Conservation (phyloP, 306 rosid species). For the Fragaria ananassa region DNA sequence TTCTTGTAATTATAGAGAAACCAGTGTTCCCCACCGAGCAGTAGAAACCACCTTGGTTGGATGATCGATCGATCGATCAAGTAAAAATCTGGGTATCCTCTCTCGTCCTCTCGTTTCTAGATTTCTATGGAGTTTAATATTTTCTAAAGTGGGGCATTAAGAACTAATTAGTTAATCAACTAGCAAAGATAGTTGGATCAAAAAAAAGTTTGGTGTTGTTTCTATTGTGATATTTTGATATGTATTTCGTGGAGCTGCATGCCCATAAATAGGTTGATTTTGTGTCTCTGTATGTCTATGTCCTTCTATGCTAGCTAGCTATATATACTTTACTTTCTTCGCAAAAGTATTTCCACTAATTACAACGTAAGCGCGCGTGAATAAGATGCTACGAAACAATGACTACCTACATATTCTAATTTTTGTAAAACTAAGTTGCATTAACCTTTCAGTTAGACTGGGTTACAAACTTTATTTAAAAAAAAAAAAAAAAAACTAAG, state of each 20-base stretch:
- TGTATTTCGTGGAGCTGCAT: neutral
- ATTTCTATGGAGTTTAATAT: slow-evolving; percentile 17
- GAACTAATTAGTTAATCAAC: neutral
- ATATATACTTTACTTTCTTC: too few species aligned
- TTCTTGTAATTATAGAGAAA: neutral
- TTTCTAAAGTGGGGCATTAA: slow-evolving; percentile 5
- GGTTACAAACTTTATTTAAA: too few species aligned
- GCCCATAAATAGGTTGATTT: neutral
- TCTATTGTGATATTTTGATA: neutral
- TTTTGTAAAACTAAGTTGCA: too few species aligned
- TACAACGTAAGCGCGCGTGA: neutral
- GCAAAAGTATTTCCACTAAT: neutral
- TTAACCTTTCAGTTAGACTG: too few species aligned
- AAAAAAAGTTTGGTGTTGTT: neutral
- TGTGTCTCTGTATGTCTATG: neutral
- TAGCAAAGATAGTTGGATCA: neutral
- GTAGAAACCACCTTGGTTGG: neutral
- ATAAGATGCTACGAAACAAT: too few species aligned
- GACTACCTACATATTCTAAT: too few species aligned
- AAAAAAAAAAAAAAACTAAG: too few species aligned
- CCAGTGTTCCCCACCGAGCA: slow-evolving; percentile 17
- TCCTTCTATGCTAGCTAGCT: neutral
- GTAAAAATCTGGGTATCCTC: slow-evolving; percentile 14
- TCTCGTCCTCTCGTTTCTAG: slow-evolving; percentile 15
- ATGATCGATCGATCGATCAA: neutral